Evolutionary conservation across 768 basidiomycete species (phyloP), one percentile per base, ranked within the genome.

Genomic region (Sporobolomyces phaffii): DNA sequence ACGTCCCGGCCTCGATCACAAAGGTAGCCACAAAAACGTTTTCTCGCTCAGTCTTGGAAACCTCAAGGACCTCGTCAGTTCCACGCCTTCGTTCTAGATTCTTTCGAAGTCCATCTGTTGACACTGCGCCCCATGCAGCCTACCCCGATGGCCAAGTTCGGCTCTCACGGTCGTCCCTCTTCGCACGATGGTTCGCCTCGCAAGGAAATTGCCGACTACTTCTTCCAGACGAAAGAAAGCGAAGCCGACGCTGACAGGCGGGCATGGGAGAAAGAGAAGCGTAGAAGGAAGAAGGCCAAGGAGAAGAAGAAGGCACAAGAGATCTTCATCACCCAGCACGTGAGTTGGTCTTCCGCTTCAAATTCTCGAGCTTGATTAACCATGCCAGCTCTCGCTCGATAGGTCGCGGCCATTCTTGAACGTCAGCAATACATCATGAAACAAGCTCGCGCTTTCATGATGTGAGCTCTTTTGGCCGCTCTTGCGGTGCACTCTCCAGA

Each of bases 251-350:
- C 75, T n/a, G 73, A 76, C 65, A 72, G 77, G 49, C 75, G 75
- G 38, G 76, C 77, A 52, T 78, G 77, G 76, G 80, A 79, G 62
- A 77, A 77, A 59, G 82, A 81, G 74, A 82, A 57, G 78, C 76
- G 70, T 79, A 80, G 75, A 10, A 54, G 70, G 24, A 51, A 49
- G 43, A 81, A 81, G 76, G 77, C 75, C 20, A 78, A 77, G 75
- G 79, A 79, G 63, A 79, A 86, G 76, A 80, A 86, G 74, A 85
- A 83, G 79, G 86, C 86, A 77, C 85, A 86, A 7, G 86, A 90
- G 77, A 82, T 90, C 62, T 90, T 84, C 76, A 89, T 89, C 74
- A 73, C 85, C 79, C 31, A 38, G 44, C 58, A 53, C 41, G 72
- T 73, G 57, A 64, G 61, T 44, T n/a, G 2, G 9, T 11, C 3